phyloP scores from a whole-genome alignment of 805 yeast genomes.

The Zygotorulaspora florentina region DNA sequence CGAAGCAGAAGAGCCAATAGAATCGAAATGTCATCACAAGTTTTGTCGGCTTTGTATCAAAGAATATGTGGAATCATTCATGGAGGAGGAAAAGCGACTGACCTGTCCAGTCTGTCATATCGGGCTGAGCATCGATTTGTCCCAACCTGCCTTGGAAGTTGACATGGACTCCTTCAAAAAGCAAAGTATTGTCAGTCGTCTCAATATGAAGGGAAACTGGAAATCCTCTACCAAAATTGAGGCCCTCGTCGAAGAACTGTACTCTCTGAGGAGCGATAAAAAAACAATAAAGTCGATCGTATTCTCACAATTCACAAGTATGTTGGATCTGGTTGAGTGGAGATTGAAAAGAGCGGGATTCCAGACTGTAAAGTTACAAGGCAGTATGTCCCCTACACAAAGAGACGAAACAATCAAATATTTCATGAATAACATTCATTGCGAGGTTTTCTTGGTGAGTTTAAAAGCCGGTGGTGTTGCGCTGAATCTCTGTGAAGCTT shows the following conservation, averaged over 20 bases:
- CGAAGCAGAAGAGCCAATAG: slow-evolving; percentile 96
- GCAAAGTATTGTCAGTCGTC: slow-evolving; percentile 75
- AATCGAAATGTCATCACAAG: slow-evolving; percentile 87
- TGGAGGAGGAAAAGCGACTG: slow-evolving; percentile 53
- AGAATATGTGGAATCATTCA: slow-evolving; percentile 80
- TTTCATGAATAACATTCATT: slow-evolving; percentile 88
- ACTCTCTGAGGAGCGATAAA: slow-evolving; percentile 76
- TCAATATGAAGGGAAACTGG: slow-evolving; percentile 87
- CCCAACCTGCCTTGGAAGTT: slow-evolving; percentile 79
- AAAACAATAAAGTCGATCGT: slow-evolving; percentile 94
- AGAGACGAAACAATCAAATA: slow-evolving; percentile 86
- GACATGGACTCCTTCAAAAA: slow-evolving; percentile 48
- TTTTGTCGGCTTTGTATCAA: slow-evolving; percentile 90
- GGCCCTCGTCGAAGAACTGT: slow-evolving; percentile 90
- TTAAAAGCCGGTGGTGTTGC: slow-evolving; percentile 99
- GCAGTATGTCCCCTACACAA: slow-evolving; percentile 95
- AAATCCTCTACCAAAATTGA: slow-evolving; percentile 93
- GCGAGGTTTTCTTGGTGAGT: slow-evolving; percentile 91
- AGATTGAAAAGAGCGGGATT: slow-evolving; percentile 91
- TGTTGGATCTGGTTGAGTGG: slow-evolving; percentile 97
- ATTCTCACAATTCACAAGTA: slow-evolving; percentile 93
- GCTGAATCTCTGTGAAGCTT: slow-evolving; percentile 90
- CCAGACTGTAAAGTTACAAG: slow-evolving; percentile 88
- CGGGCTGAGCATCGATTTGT: slow-evolving; percentile 82
- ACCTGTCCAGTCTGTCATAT: slow-evolving; percentile 97